phyloP scores from a whole-genome alignment of 2,329 filamentous ascomycete genomes.

The Colletotrichum brevisporum region DNA sequence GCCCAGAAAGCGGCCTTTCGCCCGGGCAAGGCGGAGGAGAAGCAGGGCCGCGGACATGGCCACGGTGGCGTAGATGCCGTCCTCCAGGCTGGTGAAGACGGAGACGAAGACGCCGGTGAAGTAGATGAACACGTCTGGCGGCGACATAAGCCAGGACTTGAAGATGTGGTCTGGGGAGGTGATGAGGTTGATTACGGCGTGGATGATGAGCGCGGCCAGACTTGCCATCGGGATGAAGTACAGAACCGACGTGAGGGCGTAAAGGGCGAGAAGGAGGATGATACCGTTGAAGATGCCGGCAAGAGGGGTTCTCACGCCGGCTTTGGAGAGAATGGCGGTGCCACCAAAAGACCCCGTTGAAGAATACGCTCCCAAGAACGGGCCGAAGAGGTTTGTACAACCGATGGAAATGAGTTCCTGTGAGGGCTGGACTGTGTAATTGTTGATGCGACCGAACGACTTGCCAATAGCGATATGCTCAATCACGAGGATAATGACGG shows the following conservation, averaged over 20 bases:
- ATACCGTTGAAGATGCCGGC: conserved; percentile 84
- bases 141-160: conserved; percentile 83
- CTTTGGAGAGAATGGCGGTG: conserved; percentile 88
- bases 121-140: conserved; percentile 82
- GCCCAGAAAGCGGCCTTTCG: conserved; percentile 62
- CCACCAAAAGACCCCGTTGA: conserved; percentile 68
- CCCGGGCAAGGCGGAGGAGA: conserved; percentile 60
- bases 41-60: conserved; percentile 58
- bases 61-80: conserved; percentile 64
- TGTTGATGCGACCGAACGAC: conserved; percentile 83
- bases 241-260: conserved; percentile 82
- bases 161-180: conserved; percentile 81
- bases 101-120: conserved; percentile 76
- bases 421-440: conserved; percentile 83
- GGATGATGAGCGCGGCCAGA: conserved; percentile 85
- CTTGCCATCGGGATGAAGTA: conserved; percentile 83
- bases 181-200: conserved; percentile 83
- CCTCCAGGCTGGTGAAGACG: conserved; percentile 64
- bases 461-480: conserved; percentile 90
- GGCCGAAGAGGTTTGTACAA: conserved; percentile 80
- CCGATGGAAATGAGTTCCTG: conserved; percentile 86
- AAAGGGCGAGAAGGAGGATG: conserved; percentile 82
- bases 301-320: conserved; percentile 83
- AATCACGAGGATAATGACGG: conserved; percentile 83
- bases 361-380: conserved; percentile 74